These are phyloP conservation scores for Zychaea mexicana DNA, from an alignment of 371 early-diverging fungal genomes.

Conservation along the genomic window DNA sequence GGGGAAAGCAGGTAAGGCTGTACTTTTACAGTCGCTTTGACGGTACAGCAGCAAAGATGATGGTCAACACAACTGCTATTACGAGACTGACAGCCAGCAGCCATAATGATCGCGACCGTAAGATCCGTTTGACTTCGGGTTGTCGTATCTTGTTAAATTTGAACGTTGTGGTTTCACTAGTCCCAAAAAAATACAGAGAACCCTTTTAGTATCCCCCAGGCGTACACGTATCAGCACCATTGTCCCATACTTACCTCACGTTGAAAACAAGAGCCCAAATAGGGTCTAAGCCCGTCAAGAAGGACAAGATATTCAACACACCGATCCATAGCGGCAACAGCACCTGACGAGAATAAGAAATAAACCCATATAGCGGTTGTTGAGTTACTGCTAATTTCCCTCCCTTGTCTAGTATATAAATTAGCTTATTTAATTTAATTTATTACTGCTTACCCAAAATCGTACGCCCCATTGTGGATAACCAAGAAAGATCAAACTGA, in stretches of 20 bases:
- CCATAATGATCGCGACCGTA: slow-evolving; percentile 47
- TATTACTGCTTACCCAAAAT: slow-evolving; percentile 47
- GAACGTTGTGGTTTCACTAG: slow-evolving; percentile 53
- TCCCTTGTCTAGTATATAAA: too few relatives aligned
- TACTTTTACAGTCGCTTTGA: slow-evolving; percentile 25
- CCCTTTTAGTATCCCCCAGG: too few relatives aligned
- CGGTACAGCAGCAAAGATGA: slow-evolving; percentile 50
- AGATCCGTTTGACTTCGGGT: slow-evolving; percentile 39
- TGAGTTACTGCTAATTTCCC: not conserved
- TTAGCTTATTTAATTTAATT: not conserved
- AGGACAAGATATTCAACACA: slow-evolving; percentile 35
- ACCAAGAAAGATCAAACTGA: slow-evolving; percentile 62
- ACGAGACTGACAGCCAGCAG: slow-evolving; percentile 26
- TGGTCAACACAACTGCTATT: slow-evolving; percentile 33
- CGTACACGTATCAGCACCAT: too few relatives aligned
- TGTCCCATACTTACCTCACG: slow-evolving; percentile 34
- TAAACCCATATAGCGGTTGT: too few relatives aligned
- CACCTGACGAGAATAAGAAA: slow-evolving; percentile 14
- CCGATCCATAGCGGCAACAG: slow-evolving; percentile 52
- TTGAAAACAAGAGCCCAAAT: slow-evolving; percentile 49
- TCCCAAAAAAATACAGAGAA: too few relatives aligned
- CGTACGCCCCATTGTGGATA: slow-evolving; percentile 52
- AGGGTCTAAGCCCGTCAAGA: slow-evolving; percentile 50
- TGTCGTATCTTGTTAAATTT: slow-evolving; percentile 47
- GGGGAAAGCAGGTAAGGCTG: too few relatives aligned